Percentiles rank a stretch among this genome's conserved stretches.
Conservation (phyloP, 78 protist species). For the Speleostelium caveatum region DNA sequence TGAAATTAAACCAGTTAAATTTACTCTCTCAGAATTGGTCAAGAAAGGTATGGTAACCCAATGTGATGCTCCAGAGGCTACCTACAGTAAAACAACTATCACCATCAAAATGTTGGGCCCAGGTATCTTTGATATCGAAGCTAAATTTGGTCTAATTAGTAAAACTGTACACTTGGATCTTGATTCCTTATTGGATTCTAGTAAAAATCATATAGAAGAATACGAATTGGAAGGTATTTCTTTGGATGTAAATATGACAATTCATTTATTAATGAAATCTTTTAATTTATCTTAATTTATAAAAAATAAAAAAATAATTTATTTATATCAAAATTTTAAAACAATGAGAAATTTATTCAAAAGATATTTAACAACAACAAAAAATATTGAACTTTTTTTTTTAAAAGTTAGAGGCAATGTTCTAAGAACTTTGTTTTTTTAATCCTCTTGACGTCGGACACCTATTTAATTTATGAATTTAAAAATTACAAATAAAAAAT, state of each 20-base stretch:
- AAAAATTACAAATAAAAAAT: no score
- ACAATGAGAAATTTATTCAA: no score
- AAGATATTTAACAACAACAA: no score
- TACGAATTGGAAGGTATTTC: constrained; percentile 72
- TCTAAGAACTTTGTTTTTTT: no score
- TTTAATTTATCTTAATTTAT: constrained; percentile 32
- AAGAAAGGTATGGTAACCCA: constrained; percentile 57
- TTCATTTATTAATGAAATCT: constrained; percentile 56
- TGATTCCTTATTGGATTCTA: constrained; percentile 24
- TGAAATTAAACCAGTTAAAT: constrained; percentile 26
- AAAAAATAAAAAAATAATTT: no score
- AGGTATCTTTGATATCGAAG: constrained; percentile 76
- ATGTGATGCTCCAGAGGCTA: constrained; percentile 49
- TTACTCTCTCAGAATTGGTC: constrained; percentile 26
- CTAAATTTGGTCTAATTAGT: constrained; percentile 41
- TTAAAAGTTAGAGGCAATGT: no score
- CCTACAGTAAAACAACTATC: constrained; percentile 30
- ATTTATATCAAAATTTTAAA: no score
- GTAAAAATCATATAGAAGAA: constrained; percentile 62
- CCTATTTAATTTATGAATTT: no score
- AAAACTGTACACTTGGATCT: constrained; percentile 34
- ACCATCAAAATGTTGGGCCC: constrained; percentile 28
- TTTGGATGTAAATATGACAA: constrained; percentile 52
- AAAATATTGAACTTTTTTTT: no score
- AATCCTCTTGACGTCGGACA: no score